These are phyloP conservation scores for Podosphaera fusca DNA, from an alignment of 2,329 filamentous ascomycete species.

Conservation along the genomic window DNA sequence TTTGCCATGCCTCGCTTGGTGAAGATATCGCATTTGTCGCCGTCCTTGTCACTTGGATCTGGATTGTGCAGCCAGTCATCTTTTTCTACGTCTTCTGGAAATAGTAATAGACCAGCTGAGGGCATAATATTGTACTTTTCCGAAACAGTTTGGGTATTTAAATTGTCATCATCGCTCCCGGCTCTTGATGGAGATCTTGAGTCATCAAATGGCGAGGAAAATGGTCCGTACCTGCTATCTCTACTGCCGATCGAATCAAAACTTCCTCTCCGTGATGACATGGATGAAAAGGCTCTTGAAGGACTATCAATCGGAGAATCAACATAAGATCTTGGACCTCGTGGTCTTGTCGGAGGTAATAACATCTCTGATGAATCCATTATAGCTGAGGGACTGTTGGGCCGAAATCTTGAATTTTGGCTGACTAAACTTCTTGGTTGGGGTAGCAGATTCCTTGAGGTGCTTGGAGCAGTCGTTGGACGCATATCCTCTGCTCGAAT, in stretches of 20 bases:
- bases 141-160: slow-evolving; percentile 50
- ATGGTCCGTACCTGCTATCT: slow-evolving; percentile 21
- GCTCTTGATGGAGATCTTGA: slow-evolving; percentile 17
- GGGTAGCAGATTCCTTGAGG: slow-evolving; percentile 15
- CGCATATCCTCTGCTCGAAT: slow-evolving; percentile 18
- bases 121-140: slow-evolving; percentile 54
- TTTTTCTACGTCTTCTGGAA: slow-evolving; percentile 50
- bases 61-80: slow-evolving; percentile 53
- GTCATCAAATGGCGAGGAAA: slow-evolving; percentile 17
- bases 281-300: slow-evolving; percentile 20
- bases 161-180: slow-evolving; percentile 36
- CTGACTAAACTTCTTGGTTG: slow-evolving; percentile 4
- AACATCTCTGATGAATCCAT: slow-evolving; percentile 24
- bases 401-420: slow-evolving; percentile 4
- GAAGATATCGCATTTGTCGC: slow-evolving; percentile 39
- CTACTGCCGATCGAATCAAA: slow-evolving; percentile 37
- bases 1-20: slow-evolving; percentile 40
- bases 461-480: slow-evolving; percentile 9
- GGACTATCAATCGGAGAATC: slow-evolving; percentile 24
- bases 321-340: slow-evolving; percentile 24
- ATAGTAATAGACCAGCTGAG: slow-evolving; percentile 40
- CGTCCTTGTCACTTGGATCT: slow-evolving; percentile 37
- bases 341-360: slow-evolving; percentile 21
- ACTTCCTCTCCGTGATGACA: slow-evolving; percentile 38
- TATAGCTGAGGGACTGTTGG: slow-evolving; percentile 11